These are phyloP conservation scores for Suhomyces atakaporum DNA, from an alignment of 1,139 yeast species.

Conservation along the genomic window DNA sequence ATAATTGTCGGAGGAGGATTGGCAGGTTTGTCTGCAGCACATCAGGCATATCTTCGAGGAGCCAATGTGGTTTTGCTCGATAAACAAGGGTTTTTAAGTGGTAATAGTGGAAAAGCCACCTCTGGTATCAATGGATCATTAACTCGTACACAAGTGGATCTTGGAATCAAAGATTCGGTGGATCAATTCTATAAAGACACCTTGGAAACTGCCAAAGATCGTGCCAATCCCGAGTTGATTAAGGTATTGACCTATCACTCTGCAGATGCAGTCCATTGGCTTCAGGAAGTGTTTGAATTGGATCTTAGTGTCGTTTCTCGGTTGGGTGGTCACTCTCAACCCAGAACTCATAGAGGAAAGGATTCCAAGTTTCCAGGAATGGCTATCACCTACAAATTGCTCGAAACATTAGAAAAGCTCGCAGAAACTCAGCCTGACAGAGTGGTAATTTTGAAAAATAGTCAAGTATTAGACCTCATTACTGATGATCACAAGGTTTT, in stretches of 20 bases:
- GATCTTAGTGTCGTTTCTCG: slow-evolving; percentile 68
- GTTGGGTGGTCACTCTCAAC: slow-evolving; percentile 73
- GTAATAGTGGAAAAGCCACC: slow-evolving; percentile 80
- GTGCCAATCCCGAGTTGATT: slow-evolving; percentile 58
- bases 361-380: slow-evolving; percentile 71
- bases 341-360: slow-evolving; percentile 75
- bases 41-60: slow-evolving; percentile 59
- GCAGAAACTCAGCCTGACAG: slow-evolving; percentile 53
- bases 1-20: slow-evolving; percentile 80
- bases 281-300: slow-evolving; percentile 59
- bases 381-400: slow-evolving; percentile 68
- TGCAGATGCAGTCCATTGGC: slow-evolving; percentile 69
- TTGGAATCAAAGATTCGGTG: slow-evolving; percentile 55
- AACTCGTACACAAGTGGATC: slow-evolving; percentile 58
- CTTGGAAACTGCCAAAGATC: slow-evolving; percentile 60
- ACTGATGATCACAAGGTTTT: slow-evolving; percentile 34
- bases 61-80: slow-evolving; percentile 62
- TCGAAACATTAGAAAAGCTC: slow-evolving; percentile 53
- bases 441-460: slow-evolving; percentile 52
- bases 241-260: slow-evolving; percentile 54
- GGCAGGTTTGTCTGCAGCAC: slow-evolving; percentile 79
- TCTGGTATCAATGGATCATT: slow-evolving; percentile 80
- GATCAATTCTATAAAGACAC: slow-evolving; percentile 68
- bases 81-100: slow-evolving; percentile 67
- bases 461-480: slow-evolving; percentile 58